A percentile compares a stretch with the other conserved stretches of the same genome.
These are phyloP conservation scores for Corrigiola litoralis DNA, from an alignment of 179 eudicot genomes.

Conservation along the genomic window DNA sequence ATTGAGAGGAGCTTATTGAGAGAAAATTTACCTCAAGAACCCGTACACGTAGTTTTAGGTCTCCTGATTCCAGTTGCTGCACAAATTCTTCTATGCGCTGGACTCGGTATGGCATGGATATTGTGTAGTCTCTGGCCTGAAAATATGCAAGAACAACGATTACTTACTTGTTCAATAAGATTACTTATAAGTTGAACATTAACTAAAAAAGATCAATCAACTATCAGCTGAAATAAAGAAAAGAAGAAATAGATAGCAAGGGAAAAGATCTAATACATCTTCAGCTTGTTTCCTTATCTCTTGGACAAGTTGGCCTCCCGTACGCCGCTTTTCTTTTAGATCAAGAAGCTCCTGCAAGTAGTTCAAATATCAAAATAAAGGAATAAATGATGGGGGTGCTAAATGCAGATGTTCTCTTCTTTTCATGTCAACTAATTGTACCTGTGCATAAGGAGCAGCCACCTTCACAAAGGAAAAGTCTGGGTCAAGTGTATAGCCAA, in stretches of 20 bases:
- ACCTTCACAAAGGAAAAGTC: constrained; percentile 87
- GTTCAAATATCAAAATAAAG: constrained; percentile 11
- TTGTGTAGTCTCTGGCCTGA: constrained; percentile 82
- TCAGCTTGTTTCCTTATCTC: constrained; percentile 92
- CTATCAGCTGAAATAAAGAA: neutral
- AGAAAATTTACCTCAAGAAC: constrained; percentile 76
- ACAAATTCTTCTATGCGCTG: constrained; percentile 89
- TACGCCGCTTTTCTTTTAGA: constrained; percentile 56
- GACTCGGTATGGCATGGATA: constrained; percentile 94
- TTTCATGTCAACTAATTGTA: constrained; percentile 22
- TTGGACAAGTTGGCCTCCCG: constrained; percentile 73
- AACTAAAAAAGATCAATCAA: neutral
- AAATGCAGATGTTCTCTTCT: neutral
- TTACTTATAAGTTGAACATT: neutral
- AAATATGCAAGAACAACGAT: neutral
- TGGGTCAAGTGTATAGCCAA: constrained; percentile 81
- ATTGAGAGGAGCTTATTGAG: too few species aligned
- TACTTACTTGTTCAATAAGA: neutral
- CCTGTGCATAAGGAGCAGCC: constrained; percentile 99
- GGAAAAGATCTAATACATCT: constrained; percentile 49
- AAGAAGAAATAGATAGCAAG: neutral
- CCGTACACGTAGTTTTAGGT: constrained; percentile 86
- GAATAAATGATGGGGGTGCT: neutral
- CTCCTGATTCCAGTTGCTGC: constrained; percentile 88
- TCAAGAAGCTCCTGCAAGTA: constrained; percentile 87